A percentile compares a stretch with the other conserved stretches of the same genome.
Evolutionary conservation across 306 rosid genomes (phyloP).

Genomic region (Quercus suber): DNA sequence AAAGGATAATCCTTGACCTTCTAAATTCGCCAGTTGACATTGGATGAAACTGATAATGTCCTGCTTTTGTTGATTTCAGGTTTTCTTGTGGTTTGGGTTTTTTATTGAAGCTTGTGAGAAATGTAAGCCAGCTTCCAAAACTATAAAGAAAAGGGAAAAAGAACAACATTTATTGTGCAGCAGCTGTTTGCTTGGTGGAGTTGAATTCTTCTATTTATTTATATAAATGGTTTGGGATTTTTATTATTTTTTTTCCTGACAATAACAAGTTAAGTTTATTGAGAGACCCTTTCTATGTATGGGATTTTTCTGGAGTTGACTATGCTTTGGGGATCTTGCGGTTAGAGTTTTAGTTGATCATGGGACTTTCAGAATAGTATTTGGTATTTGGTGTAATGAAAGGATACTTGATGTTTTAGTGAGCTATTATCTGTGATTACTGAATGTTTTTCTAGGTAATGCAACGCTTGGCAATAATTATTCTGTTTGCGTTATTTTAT

Average conservation of each 20-base stretch:
- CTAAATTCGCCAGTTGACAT: not conserved
- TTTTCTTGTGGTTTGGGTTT: slow-evolving; percentile 54
- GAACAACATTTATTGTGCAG: slow-evolving; percentile 35
- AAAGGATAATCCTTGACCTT: not conserved
- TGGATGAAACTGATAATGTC: not conserved
- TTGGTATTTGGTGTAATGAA: not conserved
- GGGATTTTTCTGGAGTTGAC: not conserved
- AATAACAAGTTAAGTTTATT: slow-evolving; percentile 5
- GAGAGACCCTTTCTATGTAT: not conserved
- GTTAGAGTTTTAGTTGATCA: not conserved
- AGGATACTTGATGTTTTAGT: not conserved
- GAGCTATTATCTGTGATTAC: not conserved
- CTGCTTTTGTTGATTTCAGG: slow-evolving; percentile 32
- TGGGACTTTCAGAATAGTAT: not conserved
- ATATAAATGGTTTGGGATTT: slow-evolving; percentile 1
- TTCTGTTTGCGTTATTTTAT: no score
- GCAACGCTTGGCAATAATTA: not conserved
- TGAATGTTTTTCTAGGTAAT: not conserved
- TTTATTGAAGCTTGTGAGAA: slow-evolving; percentile 51
- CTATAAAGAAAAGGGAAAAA: slow-evolving; percentile 26
- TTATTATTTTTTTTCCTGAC: slow-evolving; percentile 11
- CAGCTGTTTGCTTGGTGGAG: slow-evolving; percentile 31
- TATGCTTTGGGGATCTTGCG: not conserved
- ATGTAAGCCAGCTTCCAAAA: slow-evolving; percentile 39
- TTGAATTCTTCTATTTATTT: slow-evolving; percentile 9